phyloP scores from a whole-genome alignment of 2,329 filamentous ascomycete species.

The Alternaria brassicae region DNA sequence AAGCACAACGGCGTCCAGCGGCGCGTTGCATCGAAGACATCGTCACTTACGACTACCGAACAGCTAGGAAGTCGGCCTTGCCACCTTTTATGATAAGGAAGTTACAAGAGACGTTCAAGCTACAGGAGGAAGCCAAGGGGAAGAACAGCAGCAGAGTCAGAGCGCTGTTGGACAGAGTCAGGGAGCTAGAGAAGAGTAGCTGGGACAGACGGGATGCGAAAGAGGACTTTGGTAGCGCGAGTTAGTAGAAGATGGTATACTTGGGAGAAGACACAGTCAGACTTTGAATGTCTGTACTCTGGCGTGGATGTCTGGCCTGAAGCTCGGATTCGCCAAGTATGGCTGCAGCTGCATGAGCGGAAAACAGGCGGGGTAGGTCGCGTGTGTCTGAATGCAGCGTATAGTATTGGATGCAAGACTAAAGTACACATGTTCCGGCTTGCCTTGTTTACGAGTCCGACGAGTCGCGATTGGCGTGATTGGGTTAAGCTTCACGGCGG shows the following conservation, averaged over 20 bases:
- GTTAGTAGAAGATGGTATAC: constrained; percentile 9
- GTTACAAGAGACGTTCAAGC: constrained; percentile 65
- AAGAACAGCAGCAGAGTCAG: constrained; percentile 62
- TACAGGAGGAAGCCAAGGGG: constrained; percentile 67
- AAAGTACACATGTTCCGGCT: constrained; percentile 30
- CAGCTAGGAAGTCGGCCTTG: constrained; percentile 64
- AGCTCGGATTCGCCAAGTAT: background rate
- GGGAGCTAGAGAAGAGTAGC: constrained; percentile 71
- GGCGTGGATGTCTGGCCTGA: background rate
- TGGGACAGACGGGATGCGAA: constrained; percentile 77
- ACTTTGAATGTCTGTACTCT: background rate
- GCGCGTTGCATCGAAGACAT: constrained; percentile 80
- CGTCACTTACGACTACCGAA: constrained; percentile 76
- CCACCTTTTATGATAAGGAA: constrained; percentile 67
- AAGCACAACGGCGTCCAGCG: constrained; percentile 73
- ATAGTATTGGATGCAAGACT: background rate
- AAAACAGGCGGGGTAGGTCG: constrained; percentile 12
- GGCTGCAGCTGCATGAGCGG: background rate
- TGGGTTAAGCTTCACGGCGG: constrained; percentile 40
- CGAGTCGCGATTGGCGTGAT: constrained; percentile 33
- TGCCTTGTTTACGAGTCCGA: constrained; percentile 33
- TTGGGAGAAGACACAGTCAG: background rate
- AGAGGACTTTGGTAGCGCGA: constrained; percentile 65
- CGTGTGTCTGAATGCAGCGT: background rate
- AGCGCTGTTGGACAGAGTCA: constrained; percentile 58